A percentile compares a stretch with the other conserved stretches of the same genome.
Evolutionary conservation across 2,329 filamentous ascomycete species (phyloP).

Genomic region (Plenodomus tracheiphilus): DNA sequence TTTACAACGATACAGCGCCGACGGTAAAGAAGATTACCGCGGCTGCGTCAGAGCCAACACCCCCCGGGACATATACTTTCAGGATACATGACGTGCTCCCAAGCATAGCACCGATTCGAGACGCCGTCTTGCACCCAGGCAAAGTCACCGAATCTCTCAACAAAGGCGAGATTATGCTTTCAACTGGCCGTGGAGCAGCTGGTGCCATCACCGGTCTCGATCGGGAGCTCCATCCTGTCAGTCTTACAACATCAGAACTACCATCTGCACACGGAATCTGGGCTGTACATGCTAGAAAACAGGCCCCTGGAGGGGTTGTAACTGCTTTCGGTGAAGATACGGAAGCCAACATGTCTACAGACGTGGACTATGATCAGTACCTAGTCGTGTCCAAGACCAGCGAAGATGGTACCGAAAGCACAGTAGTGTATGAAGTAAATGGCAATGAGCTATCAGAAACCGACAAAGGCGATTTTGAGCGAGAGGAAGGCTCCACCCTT

Average conservation of each 20-base stretch:
- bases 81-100: constrained; percentile 74
- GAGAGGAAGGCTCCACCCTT: constrained; percentile 82
- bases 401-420: constrained; percentile 70
- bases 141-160: constrained; percentile 25
- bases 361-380: constrained; percentile 72
- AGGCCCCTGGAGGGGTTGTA: constrained; percentile 61
- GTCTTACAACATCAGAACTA: constrained; percentile 71
- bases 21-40: constrained; percentile 46
- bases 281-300: constrained; percentile 73
- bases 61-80: constrained; percentile 70
- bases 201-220: constrained; percentile 77
- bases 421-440: constrained; percentile 77
- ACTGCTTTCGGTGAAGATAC: constrained; percentile 50
- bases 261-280: constrained; percentile 76
- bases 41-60: constrained; percentile 46
- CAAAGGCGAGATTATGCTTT: constrained; percentile 57
- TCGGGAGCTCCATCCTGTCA: constrained; percentile 73
- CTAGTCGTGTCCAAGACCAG: constrained; percentile 77
- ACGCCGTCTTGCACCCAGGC: constrained; percentile 66
- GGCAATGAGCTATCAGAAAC: constrained; percentile 74
- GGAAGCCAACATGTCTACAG: constrained; percentile 45
- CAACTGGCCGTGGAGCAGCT: constrained; percentile 66
- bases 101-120: constrained; percentile 78
- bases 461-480: constrained; percentile 86
- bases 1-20: constrained; percentile 63